phyloP scores from a whole-genome alignment of 495 filamentous ascomycete species.

The Penicillium maclennaniae region DNA sequence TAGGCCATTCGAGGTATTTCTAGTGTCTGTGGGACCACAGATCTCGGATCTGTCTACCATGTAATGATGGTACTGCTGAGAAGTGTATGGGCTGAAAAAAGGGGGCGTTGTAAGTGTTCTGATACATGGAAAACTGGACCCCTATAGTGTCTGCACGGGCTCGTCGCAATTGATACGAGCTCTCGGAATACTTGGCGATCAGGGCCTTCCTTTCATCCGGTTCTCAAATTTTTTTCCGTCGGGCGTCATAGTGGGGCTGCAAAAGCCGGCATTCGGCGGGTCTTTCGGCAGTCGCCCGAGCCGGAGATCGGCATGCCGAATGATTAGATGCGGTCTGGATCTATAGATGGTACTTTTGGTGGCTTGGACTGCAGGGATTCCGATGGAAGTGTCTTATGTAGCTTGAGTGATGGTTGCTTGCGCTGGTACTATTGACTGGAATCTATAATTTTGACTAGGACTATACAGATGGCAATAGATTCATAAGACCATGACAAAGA shows the following conservation, averaged over 20 bases:
- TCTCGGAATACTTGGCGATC: not conserved
- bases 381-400: not conserved
- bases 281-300: slow-evolving; percentile 10
- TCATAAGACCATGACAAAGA: not conserved
- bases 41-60: not conserved
- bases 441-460: not conserved
- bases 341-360: not conserved
- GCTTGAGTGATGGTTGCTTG: not conserved
- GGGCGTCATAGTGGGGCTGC: slow-evolving; percentile 18
- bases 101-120: not conserved
- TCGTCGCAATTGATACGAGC: not conserved
- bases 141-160: not conserved
- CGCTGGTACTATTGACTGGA: not conserved
- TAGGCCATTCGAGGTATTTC: too few relatives aligned
- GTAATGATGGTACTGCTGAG: not conserved
- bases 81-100: not conserved
- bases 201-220: slow-evolving; percentile 7
- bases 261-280: slow-evolving; percentile 22
- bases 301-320: slow-evolving; percentile 22
- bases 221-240: slow-evolving; percentile 15
- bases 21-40: too few relatives aligned
- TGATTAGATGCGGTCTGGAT: slow-evolving; percentile 2
- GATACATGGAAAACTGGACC: not conserved
- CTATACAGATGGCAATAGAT: not conserved
- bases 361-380: too few relatives aligned